Percentiles rank a stretch among this genome's conserved stretches.
These are phyloP conservation scores for Citrus australasica DNA, from an alignment of 345 rosid genomes.

Conservation along the genomic window DNA sequence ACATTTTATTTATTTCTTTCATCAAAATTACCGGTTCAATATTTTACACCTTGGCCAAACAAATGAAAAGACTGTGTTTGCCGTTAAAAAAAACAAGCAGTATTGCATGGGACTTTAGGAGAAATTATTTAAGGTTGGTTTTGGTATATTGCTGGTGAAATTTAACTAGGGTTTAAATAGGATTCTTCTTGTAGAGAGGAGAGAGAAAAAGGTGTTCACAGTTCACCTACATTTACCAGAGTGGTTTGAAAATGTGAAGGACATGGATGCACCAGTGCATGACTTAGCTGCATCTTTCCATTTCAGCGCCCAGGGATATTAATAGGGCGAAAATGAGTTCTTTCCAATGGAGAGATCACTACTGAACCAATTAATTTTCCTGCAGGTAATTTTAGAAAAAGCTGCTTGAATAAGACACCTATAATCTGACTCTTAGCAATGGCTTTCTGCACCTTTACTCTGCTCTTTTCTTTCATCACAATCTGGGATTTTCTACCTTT, in stretches of 20 bases:
- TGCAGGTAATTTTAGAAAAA: not conserved
- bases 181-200: not conserved
- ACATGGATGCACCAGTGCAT: constrained; percentile 20
- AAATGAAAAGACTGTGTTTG: not conserved
- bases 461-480: constrained; percentile 10
- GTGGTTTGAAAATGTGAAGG: constrained; percentile 30
- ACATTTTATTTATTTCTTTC: not conserved
- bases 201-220: not conserved
- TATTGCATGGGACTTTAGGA: not conserved
- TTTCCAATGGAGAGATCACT: not conserved
- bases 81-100: not conserved
- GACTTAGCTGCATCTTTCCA: constrained; percentile 2
- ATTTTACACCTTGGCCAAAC: not conserved
- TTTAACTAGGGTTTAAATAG: not conserved
- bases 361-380: not conserved
- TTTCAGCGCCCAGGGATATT: not conserved
- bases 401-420: not conserved
- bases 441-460: constrained; percentile 8
- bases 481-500: not conserved
- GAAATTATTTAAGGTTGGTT: not conserved
- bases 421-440: not conserved
- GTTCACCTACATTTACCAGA: constrained; percentile 6
- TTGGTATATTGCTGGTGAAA: not conserved
- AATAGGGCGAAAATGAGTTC: not conserved
- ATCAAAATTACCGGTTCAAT: not conserved